Conservation (phyloP, 1,139 yeast genomes). For the Suhomyces wounanorum region DNA sequence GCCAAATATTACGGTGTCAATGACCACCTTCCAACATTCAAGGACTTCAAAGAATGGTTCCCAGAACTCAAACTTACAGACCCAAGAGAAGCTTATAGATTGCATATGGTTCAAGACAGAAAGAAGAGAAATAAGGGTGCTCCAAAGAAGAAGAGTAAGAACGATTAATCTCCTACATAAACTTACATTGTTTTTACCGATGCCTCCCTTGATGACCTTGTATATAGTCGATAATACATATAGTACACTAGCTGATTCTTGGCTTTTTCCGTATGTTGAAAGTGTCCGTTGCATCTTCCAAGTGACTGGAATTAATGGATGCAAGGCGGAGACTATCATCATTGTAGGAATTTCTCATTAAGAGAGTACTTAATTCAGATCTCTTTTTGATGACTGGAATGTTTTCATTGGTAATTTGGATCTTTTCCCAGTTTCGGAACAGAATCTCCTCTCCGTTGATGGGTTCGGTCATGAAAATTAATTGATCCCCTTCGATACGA, state of each 20-base stretch:
- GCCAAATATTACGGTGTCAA: slow-evolving; percentile 78
- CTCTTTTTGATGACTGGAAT: neutral
- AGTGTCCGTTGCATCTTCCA: slow-evolving; percentile 36
- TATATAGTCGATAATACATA: slow-evolving; percentile 7
- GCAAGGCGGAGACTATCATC: slow-evolving; percentile 9
- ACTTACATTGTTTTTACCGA: neutral
- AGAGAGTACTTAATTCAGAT: slow-evolving; percentile 11
- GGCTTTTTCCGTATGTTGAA: slow-evolving; percentile 24
- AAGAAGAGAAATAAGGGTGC: slow-evolving; percentile 93
- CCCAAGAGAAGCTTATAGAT: slow-evolving; percentile 71
- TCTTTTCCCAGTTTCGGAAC: slow-evolving; percentile 13
- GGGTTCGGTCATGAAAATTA: slow-evolving; percentile 3
- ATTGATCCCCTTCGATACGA: slow-evolving; percentile 7
- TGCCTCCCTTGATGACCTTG: neutral
- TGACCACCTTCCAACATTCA: slow-evolving; percentile 60
- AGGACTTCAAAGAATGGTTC: slow-evolving; percentile 57
- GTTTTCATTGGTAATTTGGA: neutral
- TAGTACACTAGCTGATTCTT: slow-evolving; percentile 1
- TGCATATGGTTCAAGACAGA: slow-evolving; percentile 64
- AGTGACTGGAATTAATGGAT: slow-evolving; percentile 15
- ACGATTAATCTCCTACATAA: neutral
- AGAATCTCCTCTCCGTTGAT: slow-evolving; percentile 11
- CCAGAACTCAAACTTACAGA: slow-evolving; percentile 65
- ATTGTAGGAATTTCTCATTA: slow-evolving; percentile 9
- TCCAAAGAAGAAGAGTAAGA: slow-evolving; percentile 65